Evolutionary conservation across 2,329 filamentous ascomycete genomes (phyloP).

Genomic region (Furcasterigmium sp.): DNA sequence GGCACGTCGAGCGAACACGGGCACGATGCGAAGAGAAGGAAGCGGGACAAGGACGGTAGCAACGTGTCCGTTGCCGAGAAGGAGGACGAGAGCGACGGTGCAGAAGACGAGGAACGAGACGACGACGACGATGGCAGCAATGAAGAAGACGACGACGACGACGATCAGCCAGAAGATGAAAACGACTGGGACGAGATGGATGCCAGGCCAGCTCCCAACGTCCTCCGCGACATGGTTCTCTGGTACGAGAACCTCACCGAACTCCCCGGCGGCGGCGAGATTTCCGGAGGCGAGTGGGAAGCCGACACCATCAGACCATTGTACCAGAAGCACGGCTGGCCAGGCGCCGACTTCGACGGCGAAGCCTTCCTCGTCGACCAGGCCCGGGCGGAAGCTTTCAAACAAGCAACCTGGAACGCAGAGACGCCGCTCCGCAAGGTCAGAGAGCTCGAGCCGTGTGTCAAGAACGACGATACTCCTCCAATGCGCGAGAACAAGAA

Average conservation of each 20-base stretch:
- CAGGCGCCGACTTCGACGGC: slow-evolving; percentile 12
- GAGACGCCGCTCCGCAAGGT: slow-evolving; percentile 1
- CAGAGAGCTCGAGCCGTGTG: not conserved
- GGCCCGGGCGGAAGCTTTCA: not conserved
- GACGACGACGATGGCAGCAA: not conserved
- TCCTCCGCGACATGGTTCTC: slow-evolving; percentile 13
- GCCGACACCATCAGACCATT: slow-evolving; percentile 6
- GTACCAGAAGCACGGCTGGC: slow-evolving; percentile 17
- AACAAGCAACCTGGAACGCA: not conserved
- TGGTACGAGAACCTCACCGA: slow-evolving; percentile 14
- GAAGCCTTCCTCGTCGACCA: slow-evolving; percentile 14
- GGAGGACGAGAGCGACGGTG: not conserved
- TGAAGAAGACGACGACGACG: not conserved
- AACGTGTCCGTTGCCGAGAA: too few species aligned
- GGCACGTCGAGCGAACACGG: not conserved
- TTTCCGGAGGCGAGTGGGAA: slow-evolving; percentile 2
- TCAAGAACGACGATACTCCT: not conserved
- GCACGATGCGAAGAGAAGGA: too few species aligned
- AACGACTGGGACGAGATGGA: not conserved
- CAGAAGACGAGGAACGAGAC: too few species aligned
- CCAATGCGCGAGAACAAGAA: not conserved
- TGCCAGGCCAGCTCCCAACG: not conserved
- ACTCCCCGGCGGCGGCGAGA: slow-evolving; percentile 8
- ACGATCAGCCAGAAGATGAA: not conserved
- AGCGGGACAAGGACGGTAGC: too few species aligned